Conservation (phyloP, 768 basidiomycete species). For the Russula sp. region DNA sequence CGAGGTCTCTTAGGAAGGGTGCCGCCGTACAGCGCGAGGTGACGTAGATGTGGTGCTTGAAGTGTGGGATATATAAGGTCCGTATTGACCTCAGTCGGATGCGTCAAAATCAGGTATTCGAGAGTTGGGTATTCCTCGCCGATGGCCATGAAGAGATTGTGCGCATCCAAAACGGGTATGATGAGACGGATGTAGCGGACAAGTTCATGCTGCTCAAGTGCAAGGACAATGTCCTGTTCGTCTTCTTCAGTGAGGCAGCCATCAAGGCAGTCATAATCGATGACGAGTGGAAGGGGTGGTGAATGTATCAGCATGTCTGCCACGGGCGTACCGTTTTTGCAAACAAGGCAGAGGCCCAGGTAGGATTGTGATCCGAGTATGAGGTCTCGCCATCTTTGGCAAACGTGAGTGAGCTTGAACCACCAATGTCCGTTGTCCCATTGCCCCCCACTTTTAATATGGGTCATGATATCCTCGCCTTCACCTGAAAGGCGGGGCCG, state of each 20-base stretch:
- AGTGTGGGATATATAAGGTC: neutral
- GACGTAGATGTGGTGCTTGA: neutral
- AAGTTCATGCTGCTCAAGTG: neutral
- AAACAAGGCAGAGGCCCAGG: neutral
- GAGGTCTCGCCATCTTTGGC: neutral
- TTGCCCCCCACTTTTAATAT: neutral
- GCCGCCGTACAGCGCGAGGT: neutral
- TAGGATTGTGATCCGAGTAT: neutral
- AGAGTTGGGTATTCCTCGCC: neutral
- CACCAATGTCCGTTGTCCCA: neutral
- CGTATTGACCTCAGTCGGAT: neutral
- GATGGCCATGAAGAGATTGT: neutral
- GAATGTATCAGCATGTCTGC: neutral
- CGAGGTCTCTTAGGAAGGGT: neutral
- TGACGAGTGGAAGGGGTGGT: neutral
- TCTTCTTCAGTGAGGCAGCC: neutral
- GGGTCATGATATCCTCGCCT: neutral
- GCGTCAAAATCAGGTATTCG: neutral
- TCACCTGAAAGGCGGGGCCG: neutral
- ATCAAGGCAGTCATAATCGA: neutral
- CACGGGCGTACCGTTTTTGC: neutral
- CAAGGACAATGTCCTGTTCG: neutral
- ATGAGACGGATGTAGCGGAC: neutral
- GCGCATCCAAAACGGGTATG: neutral
- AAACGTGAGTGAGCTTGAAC: neutral